A percentile compares a stretch with the other conserved stretches of the same genome.
Conservation (phyloP, 352 stramenopile species). For the Salisapilia sapeloensis region DNA sequence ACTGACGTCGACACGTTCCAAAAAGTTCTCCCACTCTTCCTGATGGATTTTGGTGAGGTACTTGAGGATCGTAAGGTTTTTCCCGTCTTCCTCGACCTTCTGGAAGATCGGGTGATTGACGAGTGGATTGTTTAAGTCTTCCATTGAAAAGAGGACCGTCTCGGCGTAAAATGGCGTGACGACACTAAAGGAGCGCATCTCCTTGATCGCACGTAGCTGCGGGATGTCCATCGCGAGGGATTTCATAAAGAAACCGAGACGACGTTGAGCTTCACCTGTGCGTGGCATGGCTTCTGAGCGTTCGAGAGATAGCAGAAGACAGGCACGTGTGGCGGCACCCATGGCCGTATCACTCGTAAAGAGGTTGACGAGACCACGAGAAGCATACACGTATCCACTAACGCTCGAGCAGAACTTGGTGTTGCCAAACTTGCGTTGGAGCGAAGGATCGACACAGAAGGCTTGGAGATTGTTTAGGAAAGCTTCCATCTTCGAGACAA, state of each 20-base stretch:
- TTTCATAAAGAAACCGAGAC: conserved; percentile 78
- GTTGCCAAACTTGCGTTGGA: conserved; percentile 59
- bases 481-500: conserved; percentile 75
- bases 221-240: conserved; percentile 77
- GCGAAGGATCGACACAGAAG: conserved; percentile 44
- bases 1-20: conserved; percentile 65
- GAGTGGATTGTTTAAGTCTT: conserved; percentile 64
- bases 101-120: conserved; percentile 77
- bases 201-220: conserved; percentile 58
- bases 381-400: conserved; percentile 50
- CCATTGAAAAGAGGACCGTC: conserved; percentile 59
- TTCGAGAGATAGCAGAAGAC: conserved; percentile 44
- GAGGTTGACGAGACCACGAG: conserved; percentile 46
- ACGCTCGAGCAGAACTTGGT: conserved; percentile 54
- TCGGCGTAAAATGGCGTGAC: conserved; percentile 77
- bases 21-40: conserved; percentile 75
- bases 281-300: conserved; percentile 45
- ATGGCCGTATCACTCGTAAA: conserved; percentile 59
- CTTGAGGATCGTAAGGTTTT: conserved; percentile 75
- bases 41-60: conserved; percentile 75
- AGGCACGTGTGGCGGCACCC: conserved; percentile 47
- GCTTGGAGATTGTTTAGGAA: conserved; percentile 44
- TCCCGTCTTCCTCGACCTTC: conserved; percentile 66
- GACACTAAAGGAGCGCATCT: conserved; percentile 75
- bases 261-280: conserved; percentile 36